These are phyloP conservation scores for Anisodus acutangulus DNA, from an alignment of 257 asterid species.

Conservation along the genomic window DNA sequence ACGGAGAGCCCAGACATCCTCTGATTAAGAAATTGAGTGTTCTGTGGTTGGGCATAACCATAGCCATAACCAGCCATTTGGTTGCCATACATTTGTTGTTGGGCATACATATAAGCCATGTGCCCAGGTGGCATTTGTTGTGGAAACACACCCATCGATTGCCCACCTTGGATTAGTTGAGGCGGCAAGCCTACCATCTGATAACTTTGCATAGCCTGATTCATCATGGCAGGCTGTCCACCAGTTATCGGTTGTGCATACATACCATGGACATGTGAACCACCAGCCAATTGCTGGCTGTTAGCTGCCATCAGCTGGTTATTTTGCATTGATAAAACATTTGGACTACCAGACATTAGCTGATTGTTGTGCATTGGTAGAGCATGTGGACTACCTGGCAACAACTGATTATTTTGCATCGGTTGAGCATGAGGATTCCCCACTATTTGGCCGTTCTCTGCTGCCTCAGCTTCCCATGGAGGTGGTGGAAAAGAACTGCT, in stretches of 20 bases:
- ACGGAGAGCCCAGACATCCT: slow-evolving; percentile 70
- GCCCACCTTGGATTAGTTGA: slow-evolving; percentile 41
- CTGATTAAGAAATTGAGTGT: slow-evolving; percentile 66
- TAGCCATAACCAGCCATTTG: slow-evolving; percentile 72
- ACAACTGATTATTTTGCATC: slow-evolving; percentile 51
- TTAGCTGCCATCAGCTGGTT: slow-evolving; percentile 39
- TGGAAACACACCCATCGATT: slow-evolving; percentile 61
- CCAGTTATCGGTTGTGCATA: slow-evolving; percentile 51
- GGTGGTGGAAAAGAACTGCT: slow-evolving; percentile 77
- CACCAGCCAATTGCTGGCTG: slow-evolving; percentile 43
- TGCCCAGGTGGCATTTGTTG: slow-evolving; percentile 70
- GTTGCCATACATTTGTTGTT: slow-evolving; percentile 70
- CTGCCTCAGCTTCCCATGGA: slow-evolving; percentile 85
- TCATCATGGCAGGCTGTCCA: slow-evolving; percentile 44
- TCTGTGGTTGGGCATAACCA: slow-evolving; percentile 70
- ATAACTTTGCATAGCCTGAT: slow-evolving; percentile 45
- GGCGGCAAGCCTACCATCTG: slow-evolving; percentile 50
- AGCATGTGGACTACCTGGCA: slow-evolving; percentile 32
- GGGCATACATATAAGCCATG: slow-evolving; percentile 78
- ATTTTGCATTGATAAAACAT: slow-evolving; percentile 27
- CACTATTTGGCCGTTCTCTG: slow-evolving; percentile 49
- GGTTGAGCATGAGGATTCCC: slow-evolving; percentile 51
- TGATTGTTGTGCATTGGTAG: slow-evolving; percentile 31
- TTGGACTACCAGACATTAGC: slow-evolving; percentile 27
- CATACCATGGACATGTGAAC: slow-evolving; percentile 51